Evolutionary conservation across 495 filamentous ascomycete species (phyloP), one percentile per base, ranked within the genome.

Genomic region (Paragyromitra xinjiangensis): DNA sequence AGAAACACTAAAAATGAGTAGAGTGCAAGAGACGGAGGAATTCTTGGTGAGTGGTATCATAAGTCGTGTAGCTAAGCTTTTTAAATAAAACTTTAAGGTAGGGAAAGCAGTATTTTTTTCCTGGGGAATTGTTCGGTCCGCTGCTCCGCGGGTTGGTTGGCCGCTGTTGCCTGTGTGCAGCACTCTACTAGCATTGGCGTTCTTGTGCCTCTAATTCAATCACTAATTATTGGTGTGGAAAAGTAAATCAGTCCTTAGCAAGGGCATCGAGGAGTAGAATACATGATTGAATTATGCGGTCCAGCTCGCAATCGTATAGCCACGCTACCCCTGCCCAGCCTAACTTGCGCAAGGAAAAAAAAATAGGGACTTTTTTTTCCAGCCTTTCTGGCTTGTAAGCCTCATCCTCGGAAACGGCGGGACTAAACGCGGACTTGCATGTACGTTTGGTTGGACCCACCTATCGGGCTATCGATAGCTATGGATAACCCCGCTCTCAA

Each of bases 341-440:
- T 29, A 4, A 26, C n/a, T 1, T 14, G 51, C 16, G 59, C 34
- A 9, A n/a, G 34, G 42, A 42, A n/a, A 6, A 22, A 19, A 40
- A 16, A 16, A 24, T 7, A 53, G 7, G n/a, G 14, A 8, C 19
- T 53, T 19, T 53, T 53, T 62, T 39, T 62, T 14, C 16, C 9
- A 40, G 44, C 2, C 37, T 16, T 34, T 37, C 64, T 45, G 24
- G 26, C 22, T 39, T 66, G 26, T 42, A 44, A 14, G 40, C 42
- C 64, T 37, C 6, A 53, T 29, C 11, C 22, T 34, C 64, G 64
- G 64, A 53, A 45, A 50, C 45, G 14, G 9, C 64, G 64, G 64
- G 64, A 66, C 19, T 2, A 19, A 22, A 66, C 22, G 24, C 22
- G 63, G 34, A 1, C 24, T 16, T 45, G 16, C 40, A 24, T 63